These are phyloP conservation scores for Globisporangium carolinianum DNA, from an alignment of 352 stramenopile species.

Conservation along the genomic window DNA sequence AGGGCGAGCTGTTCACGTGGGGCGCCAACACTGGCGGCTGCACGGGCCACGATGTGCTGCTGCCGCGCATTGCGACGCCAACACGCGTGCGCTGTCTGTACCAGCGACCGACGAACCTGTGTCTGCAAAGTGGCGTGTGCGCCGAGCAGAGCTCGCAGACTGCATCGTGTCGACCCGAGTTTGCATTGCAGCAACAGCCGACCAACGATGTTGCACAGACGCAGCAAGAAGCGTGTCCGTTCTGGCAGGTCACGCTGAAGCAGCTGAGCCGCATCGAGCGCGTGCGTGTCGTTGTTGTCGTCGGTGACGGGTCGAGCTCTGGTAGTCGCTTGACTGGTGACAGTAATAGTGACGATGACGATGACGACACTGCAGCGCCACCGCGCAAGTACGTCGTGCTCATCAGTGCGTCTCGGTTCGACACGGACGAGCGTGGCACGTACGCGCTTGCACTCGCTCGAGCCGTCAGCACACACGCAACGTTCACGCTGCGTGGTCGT, in stretches of 20 bases:
- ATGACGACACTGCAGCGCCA: not conserved
- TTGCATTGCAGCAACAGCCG: conserved; percentile 24
- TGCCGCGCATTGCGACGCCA: conserved; percentile 28
- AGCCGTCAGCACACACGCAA: conserved; percentile 37
- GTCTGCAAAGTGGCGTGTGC: conserved; percentile 19
- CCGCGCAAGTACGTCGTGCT: conserved; percentile 36
- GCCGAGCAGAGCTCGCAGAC: conserved; percentile 65
- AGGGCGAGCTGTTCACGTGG: conserved; percentile 73
- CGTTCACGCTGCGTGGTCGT: conserved; percentile 20
- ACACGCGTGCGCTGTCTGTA: conserved; percentile 59
- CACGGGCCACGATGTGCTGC: conserved; percentile 38
- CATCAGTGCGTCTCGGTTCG: conserved; percentile 51
- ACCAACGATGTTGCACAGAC: conserved; percentile 37
- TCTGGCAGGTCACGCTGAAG: conserved; percentile 51
- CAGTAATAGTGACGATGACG: conserved; percentile 8
- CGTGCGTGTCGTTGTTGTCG: conserved; percentile 27
- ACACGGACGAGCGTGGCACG: conserved; percentile 54
- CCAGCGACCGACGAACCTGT: conserved; percentile 47
- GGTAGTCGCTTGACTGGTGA: not conserved
- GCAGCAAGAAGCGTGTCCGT: conserved; percentile 69
- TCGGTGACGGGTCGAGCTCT: not conserved
- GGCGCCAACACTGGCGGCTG: conserved; percentile 63
- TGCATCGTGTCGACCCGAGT: conserved; percentile 32
- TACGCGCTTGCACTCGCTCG: conserved; percentile 48
- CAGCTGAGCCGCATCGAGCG: conserved; percentile 35